Base-by-base conservation (phyloP, 1,139 yeast genomes). In the Ogataea hybrid region DNA sequence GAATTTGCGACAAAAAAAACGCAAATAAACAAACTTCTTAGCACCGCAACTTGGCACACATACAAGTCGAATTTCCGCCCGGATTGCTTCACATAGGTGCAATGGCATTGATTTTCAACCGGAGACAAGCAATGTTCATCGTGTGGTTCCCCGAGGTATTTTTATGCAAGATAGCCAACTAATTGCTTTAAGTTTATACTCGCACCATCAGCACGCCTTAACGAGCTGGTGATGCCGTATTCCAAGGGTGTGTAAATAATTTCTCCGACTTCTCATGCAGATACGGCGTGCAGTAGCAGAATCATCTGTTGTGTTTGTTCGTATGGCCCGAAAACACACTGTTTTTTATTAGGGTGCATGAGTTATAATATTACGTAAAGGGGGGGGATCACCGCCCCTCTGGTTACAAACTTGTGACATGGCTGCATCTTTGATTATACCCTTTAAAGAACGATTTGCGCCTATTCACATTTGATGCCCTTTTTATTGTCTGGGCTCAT, bases 191-290 rank as follows among this genome's bases (percentile, higher is more conserved):
- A 29, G 21, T 11, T 5, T 9, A n/a, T n/a, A 12, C 3, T 16
- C 6, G 32, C 12, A 16, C 20, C 11, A 16, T 16, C 32, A 3
- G 11, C 32, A 16, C 32, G 32, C 32, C 21, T 29, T 29, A 29
- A 29, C 32, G 32, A 29, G 21, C n/a, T 29, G 11, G 8, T 29
- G 32, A 29, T 29, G 32, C 32, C 32, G 32, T 29, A 29, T 25
- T 6, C 27, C 12, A 25, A 25, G 27, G 27, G 6, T 11, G 14
- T 25, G 27, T 2, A 25, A 4, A 11, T 25, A 5, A 25, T 11
- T 9, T 25, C 27, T 25, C 27, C 27, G 27, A 25, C 27, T 29
- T 17, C 31, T 11, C 32, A 18, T 29, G 17, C 32, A 16, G 32
- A 29, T 29, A 29, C 17, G 32, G 12, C 21, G n/a, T 11, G 32